Evolutionary conservation across 176 grass and related monocot genomes (phyloP).

Genomic region (Dactylis glomerata): DNA sequence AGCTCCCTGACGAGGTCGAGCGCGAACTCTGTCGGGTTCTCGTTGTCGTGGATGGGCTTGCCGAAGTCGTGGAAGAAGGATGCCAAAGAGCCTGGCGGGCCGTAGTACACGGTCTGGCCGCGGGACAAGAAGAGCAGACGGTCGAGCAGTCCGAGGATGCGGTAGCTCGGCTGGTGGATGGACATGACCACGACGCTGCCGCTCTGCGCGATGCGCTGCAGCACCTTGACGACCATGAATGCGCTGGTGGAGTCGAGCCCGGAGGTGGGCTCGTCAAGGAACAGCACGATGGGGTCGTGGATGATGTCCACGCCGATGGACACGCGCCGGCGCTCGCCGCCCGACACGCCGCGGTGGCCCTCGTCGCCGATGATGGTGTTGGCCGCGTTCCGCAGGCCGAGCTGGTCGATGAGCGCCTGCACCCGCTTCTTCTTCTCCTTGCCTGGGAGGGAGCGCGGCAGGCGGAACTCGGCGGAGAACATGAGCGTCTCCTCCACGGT

Average conservation of each 20-base stretch:
- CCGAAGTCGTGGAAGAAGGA: constrained; percentile 90
- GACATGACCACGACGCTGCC: constrained; percentile 95
- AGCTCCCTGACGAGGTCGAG: constrained; percentile 91
- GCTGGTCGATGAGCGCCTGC: constrained; percentile 87
- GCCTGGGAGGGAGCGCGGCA: constrained; percentile 66
- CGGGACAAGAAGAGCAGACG: constrained; percentile 90
- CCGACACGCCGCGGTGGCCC: constrained; percentile 90
- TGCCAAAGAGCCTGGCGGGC: constrained; percentile 49
- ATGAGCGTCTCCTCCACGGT: constrained; percentile 97
- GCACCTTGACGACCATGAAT: constrained; percentile 92
- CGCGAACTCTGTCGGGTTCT: constrained; percentile 95
- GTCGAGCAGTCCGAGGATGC: constrained; percentile 86
- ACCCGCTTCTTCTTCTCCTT: constrained; percentile 87
- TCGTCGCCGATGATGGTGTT: constrained; percentile 98
- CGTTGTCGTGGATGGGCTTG: constrained; percentile 77
- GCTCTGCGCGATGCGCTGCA: constrained; percentile 90
- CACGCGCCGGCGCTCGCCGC: constrained; percentile 86
- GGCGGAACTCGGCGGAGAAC: constrained; percentile 98
- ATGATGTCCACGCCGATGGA: constrained; percentile 98
- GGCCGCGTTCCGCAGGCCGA: constrained; percentile 64
- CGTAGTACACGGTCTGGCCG: constrained; percentile 89
- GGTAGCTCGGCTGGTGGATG: constrained; percentile 98
- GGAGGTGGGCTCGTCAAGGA: constrained; percentile 96
- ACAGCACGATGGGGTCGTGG: constrained; percentile 92
- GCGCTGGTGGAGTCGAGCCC: constrained; percentile 98